Evolutionary conservation across 805 yeast species (phyloP).

Genomic region (Spathaspora sp.): DNA sequence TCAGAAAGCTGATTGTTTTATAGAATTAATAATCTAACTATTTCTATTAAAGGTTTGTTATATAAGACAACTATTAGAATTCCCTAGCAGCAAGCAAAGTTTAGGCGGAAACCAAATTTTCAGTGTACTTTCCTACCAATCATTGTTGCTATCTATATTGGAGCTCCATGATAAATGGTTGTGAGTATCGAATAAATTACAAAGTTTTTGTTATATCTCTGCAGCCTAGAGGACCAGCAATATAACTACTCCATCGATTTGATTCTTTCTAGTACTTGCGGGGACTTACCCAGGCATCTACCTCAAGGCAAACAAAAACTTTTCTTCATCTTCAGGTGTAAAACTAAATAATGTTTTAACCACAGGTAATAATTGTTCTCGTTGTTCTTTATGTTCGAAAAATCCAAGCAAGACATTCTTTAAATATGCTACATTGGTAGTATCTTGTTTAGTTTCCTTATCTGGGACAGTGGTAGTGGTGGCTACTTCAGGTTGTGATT

Average conservation of each 20-base stretch:
- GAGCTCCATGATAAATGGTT: no score
- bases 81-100: no score
- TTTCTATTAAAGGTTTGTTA: no score
- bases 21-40: no score
- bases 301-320: constrained; percentile 57
- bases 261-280: neutral
- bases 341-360: constrained; percentile 70
- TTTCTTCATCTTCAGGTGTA: constrained; percentile 66
- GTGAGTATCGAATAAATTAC: no score
- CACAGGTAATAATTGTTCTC: constrained; percentile 82
- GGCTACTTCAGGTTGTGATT: constrained; percentile 5
- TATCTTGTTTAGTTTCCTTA: neutral
- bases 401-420: constrained; percentile 90
- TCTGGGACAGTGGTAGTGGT: neutral
- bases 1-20: no score
- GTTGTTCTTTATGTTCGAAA: constrained; percentile 88
- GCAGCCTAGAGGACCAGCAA: no score
- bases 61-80: no score
- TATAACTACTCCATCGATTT: neutral
- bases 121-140: no score
- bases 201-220: no score
- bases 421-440: constrained; percentile 57
- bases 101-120: no score
- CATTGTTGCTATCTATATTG: no score
- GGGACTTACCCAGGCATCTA: constrained; percentile 6